Evolutionary conservation across 2,329 filamentous ascomycete genomes (phyloP).

Genomic region (Colletotrichum tabaci): DNA sequence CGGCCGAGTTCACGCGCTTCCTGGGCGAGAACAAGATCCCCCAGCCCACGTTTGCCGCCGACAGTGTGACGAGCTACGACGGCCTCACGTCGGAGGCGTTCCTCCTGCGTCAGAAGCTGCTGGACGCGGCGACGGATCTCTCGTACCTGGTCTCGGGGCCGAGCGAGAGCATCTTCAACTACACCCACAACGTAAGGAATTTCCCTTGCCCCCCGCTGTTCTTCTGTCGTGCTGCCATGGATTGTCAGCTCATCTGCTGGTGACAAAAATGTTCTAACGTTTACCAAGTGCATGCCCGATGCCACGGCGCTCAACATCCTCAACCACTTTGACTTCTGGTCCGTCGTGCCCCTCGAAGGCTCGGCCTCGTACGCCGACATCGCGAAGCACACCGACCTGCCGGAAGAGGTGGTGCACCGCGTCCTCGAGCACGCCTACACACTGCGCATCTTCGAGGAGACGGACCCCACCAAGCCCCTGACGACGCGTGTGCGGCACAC

Average conservation of each 20-base stretch:
- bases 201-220: no score
- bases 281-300: slow-evolving; percentile 58
- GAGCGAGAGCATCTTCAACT: slow-evolving; percentile 65
- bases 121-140: slow-evolving; percentile 63
- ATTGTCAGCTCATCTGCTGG: no score
- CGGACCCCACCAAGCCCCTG: slow-evolving; percentile 39
- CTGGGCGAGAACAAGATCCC: slow-evolving; percentile 60
- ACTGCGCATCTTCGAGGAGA: slow-evolving; percentile 55
- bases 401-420: slow-evolving; percentile 55
- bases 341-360: slow-evolving; percentile 63
- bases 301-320: slow-evolving; percentile 61
- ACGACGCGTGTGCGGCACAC: slow-evolving; percentile 52
- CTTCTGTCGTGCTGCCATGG: no score
- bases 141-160: slow-evolving; percentile 63
- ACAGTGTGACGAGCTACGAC: slow-evolving; percentile 60
- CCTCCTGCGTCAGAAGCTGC: slow-evolving; percentile 58
- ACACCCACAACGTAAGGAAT: slow-evolving; percentile 55
- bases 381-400: slow-evolving; percentile 54
- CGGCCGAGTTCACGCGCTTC: slow-evolving; percentile 56
- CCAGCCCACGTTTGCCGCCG: slow-evolving; percentile 58
- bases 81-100: slow-evolving; percentile 60
- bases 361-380: slow-evolving; percentile 60
- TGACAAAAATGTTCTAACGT: neutral
- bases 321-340: slow-evolving; percentile 68
- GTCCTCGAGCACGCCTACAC: slow-evolving; percentile 57